Evolutionary conservation across 768 basidiomycete genomes (phyloP), one percentile per base, ranked within the genome.

Genomic region (Dentipellis sp.): DNA sequence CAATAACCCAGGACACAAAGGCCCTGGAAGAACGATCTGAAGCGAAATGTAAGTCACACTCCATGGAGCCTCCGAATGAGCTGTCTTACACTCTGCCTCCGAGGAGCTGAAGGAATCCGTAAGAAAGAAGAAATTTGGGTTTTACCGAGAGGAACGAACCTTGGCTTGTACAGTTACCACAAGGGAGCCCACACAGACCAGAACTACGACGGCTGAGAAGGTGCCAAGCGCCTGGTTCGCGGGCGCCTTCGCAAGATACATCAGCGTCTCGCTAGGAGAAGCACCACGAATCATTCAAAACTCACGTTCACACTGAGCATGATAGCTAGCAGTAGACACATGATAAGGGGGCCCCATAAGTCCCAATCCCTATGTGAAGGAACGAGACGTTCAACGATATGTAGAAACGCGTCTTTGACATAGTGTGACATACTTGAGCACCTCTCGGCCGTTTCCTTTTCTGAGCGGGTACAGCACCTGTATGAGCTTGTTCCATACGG

Each of bases 111-210:
- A 22, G 12, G 38, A 57, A 11, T 35, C 5, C 29, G 50, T 36
- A 17, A 56, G 47, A 45, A 4, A 11, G 11, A 14, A 51, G 35
- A 39, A 29, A 45, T 37, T 17, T 29, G 17, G 23, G 39, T 23
- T n/a, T 34, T 35, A 29, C 3, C 3, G 29, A 29, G 29, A 6
- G 3, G 29, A 23, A 65, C 69, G 34, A 60, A 88, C 90, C 77
- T 98, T 97, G 14, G 94, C 91, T 70, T 98, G 95, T n/a, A 98
- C 74, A 0, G 95, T 97, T 8, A 98, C 92, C 0, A 88, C 80
- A 34, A 97, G 74, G 12, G 94, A 93, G 4, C 95, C 95, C 11
- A 97, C 66, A 4, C 91, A 92, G 57, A 95, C 87, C 54, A 97
- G 88, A 16, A 89, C 92, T 45, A 98, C 83, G n/a, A 97, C 93